Evolutionary conservation across 164 flowering plant genomes (phyloP).

Genomic region (Vitis cinerea): DNA sequence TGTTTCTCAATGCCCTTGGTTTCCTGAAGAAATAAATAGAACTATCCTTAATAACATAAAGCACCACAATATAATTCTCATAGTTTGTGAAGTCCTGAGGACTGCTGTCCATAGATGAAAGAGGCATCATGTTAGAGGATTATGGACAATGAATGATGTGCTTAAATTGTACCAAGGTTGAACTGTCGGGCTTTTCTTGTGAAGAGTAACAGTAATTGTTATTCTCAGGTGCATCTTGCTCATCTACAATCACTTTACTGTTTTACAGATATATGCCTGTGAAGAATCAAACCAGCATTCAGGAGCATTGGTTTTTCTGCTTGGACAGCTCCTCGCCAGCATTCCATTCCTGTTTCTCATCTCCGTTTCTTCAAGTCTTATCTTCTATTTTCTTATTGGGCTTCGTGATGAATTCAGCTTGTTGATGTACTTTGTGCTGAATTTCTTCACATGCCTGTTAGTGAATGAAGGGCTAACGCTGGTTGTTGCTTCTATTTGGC

Average conservation of each 20-base stretch:
- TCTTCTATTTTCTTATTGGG: conserved; percentile 89
- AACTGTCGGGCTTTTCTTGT: no score
- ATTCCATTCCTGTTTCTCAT: conserved; percentile 93
- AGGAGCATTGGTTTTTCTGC: conserved; percentile 72
- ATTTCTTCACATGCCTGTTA: conserved; percentile 83
- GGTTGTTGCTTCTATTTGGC: conserved; percentile 59
- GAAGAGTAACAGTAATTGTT: neutral
- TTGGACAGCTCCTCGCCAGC: conserved; percentile 90
- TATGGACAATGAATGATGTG: neutral
- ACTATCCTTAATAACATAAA: neutral
- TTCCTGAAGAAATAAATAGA: neutral
- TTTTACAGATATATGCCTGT: conserved; percentile 60
- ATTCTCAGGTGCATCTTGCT: neutral
- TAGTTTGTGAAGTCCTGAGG: neutral
- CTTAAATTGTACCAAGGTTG: neutral
- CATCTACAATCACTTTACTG: neutral
- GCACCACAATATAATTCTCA: neutral
- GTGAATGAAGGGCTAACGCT: conserved; percentile 90
- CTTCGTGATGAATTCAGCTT: conserved; percentile 85
- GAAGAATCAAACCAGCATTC: conserved; percentile 85
- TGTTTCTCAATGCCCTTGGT: no score
- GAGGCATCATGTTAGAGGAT: neutral
- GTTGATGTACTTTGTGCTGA: conserved; percentile 93
- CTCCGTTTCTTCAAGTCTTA: conserved; percentile 82
- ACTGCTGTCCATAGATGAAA: neutral